These are phyloP conservation scores for Polychytrium aggregatum DNA, from an alignment of 192 early-diverging fungal genomes.

Conservation along the genomic window DNA sequence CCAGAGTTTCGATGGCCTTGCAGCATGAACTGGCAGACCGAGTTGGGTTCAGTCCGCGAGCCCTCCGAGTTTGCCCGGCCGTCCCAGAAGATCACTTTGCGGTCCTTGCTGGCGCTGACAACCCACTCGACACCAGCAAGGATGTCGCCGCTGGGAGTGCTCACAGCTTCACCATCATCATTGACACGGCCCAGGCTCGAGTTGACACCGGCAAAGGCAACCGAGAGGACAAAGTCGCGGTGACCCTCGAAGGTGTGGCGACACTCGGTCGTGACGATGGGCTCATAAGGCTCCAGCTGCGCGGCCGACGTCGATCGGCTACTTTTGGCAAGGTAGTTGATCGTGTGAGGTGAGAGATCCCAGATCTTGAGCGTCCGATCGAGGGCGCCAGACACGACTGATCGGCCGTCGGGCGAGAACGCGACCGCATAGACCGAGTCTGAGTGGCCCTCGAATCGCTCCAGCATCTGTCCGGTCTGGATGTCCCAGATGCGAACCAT, in stretches of 20 bases:
- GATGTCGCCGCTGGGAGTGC: conserved; percentile 5
- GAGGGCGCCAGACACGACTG: conserved; percentile 81
- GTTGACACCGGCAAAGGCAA: conserved; percentile 48
- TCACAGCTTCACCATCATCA: conserved; percentile 13
- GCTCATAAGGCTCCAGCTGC: conserved; percentile 5
- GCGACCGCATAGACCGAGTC: conserved; percentile 94
- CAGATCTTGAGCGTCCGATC: conserved; percentile 89
- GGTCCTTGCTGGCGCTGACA: conserved; percentile 85
- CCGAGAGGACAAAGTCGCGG: conserved; percentile 93
- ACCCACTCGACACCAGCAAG: conserved; percentile 60
- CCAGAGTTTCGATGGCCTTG: conserved; percentile 96
- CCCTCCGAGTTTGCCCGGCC: conserved; percentile 49
- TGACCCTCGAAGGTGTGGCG: conserved; percentile 55
- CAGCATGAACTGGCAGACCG: conserved; percentile 39
- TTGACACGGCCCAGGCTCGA: conserved; percentile 24
- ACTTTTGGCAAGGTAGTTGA: conserved; percentile 6
- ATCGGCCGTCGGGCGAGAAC: conserved; percentile 84
- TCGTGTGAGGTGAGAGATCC: conserved; percentile 52
- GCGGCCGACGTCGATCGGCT: background rate
- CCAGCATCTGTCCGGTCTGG: conserved; percentile 61
- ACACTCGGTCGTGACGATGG: conserved; percentile 23
- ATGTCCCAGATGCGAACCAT: conserved; percentile 90
- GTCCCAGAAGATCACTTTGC: conserved; percentile 91
- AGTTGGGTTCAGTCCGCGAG: conserved; percentile 7
- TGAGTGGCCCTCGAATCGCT: conserved; percentile 88